Conservation (phyloP, 495 filamentous ascomycete species). For the Pyrenula aspistea region DNA sequence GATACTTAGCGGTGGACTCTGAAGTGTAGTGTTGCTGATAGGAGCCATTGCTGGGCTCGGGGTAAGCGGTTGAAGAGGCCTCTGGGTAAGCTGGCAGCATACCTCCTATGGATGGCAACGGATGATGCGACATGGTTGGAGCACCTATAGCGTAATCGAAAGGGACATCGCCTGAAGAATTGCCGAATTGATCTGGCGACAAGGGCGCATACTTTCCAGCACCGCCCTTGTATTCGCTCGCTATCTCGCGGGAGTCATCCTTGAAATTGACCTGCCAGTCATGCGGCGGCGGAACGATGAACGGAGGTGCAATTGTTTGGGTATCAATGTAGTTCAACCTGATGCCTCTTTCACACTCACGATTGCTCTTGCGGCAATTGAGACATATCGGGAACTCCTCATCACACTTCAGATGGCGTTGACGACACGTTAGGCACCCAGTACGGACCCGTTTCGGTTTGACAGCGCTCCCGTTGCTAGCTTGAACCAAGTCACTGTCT, state of each 20-base stretch:
- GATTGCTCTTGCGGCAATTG: constrained; percentile 82
- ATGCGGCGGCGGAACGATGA: constrained; percentile 41
- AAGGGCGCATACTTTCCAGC: constrained; percentile 57
- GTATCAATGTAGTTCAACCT: constrained; percentile 90
- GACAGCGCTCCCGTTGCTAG: constrained; percentile 19
- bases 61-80: constrained; percentile 1
- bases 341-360: constrained; percentile 76
- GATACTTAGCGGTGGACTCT: background rate
- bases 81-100: constrained; percentile 17
- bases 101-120: constrained; percentile 26
- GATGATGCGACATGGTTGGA: constrained; percentile 20
- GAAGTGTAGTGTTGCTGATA: background rate
- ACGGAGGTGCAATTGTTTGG: constrained; percentile 56
- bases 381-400: constrained; percentile 67
- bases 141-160: constrained; percentile 21
- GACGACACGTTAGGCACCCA: constrained; percentile 67
- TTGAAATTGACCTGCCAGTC: constrained; percentile 68
- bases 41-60: background rate
- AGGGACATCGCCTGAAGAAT: constrained; percentile 11
- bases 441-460: constrained; percentile 64
- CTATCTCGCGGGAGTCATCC: constrained; percentile 85
- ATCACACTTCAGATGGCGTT: constrained; percentile 72
- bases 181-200: constrained; percentile 16
- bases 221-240: constrained; percentile 83
- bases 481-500: background rate